Evolutionary conservation across 345 rosid species (phyloP), one percentile per base, ranked within the genome.

Genomic region (Cochlearia excelsa): DNA sequence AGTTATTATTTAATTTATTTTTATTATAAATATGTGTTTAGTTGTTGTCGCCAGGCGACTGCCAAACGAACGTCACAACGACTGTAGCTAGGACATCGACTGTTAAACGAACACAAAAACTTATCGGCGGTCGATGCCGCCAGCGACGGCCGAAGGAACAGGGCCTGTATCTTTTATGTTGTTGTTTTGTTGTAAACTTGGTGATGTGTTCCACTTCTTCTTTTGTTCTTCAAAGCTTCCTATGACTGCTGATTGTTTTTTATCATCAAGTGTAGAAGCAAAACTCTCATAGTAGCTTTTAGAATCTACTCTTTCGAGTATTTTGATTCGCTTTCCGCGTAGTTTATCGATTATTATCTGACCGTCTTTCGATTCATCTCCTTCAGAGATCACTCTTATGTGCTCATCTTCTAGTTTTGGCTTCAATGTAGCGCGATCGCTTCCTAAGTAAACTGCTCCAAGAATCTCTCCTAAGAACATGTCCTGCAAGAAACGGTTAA

Each of bases 381-480:
- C 93, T 68, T 75, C 73, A 6, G 87, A 79, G 0, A 75, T 11
- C 16, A 88, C 82, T 72, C 52, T 82, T 64, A 92, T 38, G 3
- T 74, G 58, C 67, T 77, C 75, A 46, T 29, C 54, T 66, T 61
- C 49, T 10, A 78, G 59, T 52, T 53, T 62, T 3, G 80, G 78
- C 29, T 79, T 80, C 67, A 91, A 49, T 49, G 30, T 37, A 11
- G 78, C 57, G 6, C 70, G 47, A 56, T 81, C 74, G 26, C 63
- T 70, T 3, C 77, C 88, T 68, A 88, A 44, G 46, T 67, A 66
- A n/a, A 83, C 72, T 6, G 92, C 95, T 10, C 98, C 98, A 23
- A 84, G 75, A 54, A 88, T 69, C 73, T 92, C 96, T 2, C 98
- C 96, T 68, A 84, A 65, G 79, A 88, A 92, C 37, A 70, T 83